Percentiles rank a stretch among this genome's conserved stretches.
Evolutionary conservation across 495 filamentous ascomycete species (phyloP).

Genomic region (Penicillium silybi): DNA sequence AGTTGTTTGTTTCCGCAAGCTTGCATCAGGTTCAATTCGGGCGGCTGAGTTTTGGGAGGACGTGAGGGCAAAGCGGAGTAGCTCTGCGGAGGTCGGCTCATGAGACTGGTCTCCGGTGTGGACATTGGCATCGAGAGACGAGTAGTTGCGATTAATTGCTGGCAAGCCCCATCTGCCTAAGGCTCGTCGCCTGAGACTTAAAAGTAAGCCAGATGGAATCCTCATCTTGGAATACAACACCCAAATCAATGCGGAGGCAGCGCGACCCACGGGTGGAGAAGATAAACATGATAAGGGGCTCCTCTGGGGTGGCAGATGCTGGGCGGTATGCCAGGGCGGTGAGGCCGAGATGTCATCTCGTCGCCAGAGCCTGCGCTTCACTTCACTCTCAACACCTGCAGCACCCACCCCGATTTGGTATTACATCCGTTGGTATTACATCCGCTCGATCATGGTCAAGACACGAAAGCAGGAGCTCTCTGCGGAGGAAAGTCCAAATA

Average conservation of each 20-base stretch:
- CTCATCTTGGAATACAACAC: conserved; percentile 9
- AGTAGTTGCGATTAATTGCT: conserved; percentile 4
- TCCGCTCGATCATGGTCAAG: conserved; percentile 9
- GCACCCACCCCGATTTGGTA: not conserved
- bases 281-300: conserved; percentile 21
- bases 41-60: conserved; percentile 9
- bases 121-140: not conserved
- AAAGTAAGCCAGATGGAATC: not conserved
- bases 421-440: not conserved
- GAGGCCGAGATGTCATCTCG: conserved; percentile 8
- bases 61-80: conserved; percentile 31
- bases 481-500: conserved; percentile 6
- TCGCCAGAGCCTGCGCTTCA: conserved; percentile 16
- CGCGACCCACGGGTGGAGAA: conserved; percentile 25
- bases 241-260: conserved; percentile 2
- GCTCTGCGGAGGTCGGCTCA: conserved; percentile 25
- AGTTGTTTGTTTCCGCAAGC: conserved; percentile 5
- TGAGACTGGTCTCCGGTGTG: not conserved
- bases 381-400: not conserved
- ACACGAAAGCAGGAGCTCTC: conserved; percentile 12
- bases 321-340: conserved; percentile 19
- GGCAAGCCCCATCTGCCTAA: not conserved
- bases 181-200: not conserved
- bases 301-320: conserved; percentile 18
- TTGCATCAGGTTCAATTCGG: not conserved